These are phyloP conservation scores for Vanilla planifolia DNA, from an alignment of 106 monocot genomes.

Conservation along the genomic window DNA sequence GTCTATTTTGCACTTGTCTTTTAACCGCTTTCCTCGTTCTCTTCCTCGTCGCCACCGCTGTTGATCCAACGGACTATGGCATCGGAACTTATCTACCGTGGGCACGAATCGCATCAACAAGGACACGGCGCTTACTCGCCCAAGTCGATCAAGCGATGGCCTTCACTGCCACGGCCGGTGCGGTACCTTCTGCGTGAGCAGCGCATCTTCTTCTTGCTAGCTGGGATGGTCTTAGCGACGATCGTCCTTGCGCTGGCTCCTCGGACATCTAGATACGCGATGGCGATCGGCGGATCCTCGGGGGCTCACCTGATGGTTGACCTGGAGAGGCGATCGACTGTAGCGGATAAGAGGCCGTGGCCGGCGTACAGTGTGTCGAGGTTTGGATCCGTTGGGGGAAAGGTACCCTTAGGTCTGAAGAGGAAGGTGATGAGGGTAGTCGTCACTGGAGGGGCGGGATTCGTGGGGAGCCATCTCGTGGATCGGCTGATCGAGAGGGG, in stretches of 20 bases:
- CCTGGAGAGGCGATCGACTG: background rate
- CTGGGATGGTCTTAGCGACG: constrained; percentile 54
- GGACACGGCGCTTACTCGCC: constrained; percentile 34
- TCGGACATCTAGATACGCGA: constrained; percentile 23
- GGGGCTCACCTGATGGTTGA: background rate
- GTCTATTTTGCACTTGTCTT: no score
- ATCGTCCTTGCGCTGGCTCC: constrained; percentile 41
- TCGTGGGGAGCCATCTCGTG: constrained; percentile 82
- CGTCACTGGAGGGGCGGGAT: constrained; percentile 86
- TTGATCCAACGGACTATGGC: constrained; percentile 13
- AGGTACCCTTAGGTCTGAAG: constrained; percentile 69
- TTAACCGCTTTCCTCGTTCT: background rate
- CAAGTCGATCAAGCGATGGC: constrained; percentile 40
- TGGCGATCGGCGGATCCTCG: background rate
- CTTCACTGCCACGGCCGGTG: constrained; percentile 19
- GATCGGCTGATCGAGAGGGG: constrained; percentile 70
- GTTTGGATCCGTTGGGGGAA: constrained; percentile 31
- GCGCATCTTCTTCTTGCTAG: constrained; percentile 56
- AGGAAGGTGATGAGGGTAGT: constrained; percentile 54
- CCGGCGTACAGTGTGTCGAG: background rate
- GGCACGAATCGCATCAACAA: constrained; percentile 22
- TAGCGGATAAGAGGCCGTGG: background rate
- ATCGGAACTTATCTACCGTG: constrained; percentile 50
- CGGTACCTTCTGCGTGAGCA: constrained; percentile 53
- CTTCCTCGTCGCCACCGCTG: background rate